phyloP scores from a whole-genome alignment of 495 filamentous ascomycete genomes.

The Hyaloscypha hepaticicola region DNA sequence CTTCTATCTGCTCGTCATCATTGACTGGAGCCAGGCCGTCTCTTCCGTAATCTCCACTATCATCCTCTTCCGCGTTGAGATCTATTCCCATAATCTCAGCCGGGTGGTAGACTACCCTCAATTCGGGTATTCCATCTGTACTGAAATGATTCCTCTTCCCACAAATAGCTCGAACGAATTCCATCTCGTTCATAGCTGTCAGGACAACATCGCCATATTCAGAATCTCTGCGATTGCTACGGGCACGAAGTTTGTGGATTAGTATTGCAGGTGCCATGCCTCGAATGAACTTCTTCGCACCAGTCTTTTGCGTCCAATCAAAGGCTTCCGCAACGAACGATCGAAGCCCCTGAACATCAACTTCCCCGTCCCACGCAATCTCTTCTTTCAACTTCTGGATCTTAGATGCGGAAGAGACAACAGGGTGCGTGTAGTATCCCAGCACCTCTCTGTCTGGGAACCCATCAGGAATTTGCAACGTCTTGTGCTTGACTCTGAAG shows the following conservation, averaged over 20 bases:
- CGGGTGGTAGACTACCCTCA: constrained; percentile 76
- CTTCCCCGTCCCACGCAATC: constrained; percentile 59
- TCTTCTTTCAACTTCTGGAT: constrained; percentile 55
- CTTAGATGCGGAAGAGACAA: constrained; percentile 63
- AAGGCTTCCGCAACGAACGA: constrained; percentile 75
- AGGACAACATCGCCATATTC: constrained; percentile 43
- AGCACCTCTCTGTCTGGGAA: constrained; percentile 82
- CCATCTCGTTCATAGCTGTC: constrained; percentile 43
- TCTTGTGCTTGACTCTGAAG: constrained; percentile 73
- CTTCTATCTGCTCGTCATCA: constrained; percentile 56
- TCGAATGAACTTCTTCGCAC: constrained; percentile 81
- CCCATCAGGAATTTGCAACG: constrained; percentile 69
- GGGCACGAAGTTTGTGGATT: constrained; percentile 57
- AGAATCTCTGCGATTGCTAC: constrained; percentile 25
- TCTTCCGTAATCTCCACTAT: constrained; percentile 47
- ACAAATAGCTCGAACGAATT: constrained; percentile 60
- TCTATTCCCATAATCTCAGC: constrained; percentile 75
- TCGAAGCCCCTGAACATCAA: constrained; percentile 68
- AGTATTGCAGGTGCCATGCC: constrained; percentile 78
- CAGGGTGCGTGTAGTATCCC: constrained; percentile 82
- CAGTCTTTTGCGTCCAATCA: constrained; percentile 75
- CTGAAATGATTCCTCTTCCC: constrained; percentile 65
- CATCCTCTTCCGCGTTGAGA: constrained; percentile 64
- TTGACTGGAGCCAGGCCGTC: constrained; percentile 49
- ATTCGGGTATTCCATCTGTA: constrained; percentile 72